phyloP scores from a whole-genome alignment of 352 stramenopile species.

The Peronospora farinosa region DNA sequence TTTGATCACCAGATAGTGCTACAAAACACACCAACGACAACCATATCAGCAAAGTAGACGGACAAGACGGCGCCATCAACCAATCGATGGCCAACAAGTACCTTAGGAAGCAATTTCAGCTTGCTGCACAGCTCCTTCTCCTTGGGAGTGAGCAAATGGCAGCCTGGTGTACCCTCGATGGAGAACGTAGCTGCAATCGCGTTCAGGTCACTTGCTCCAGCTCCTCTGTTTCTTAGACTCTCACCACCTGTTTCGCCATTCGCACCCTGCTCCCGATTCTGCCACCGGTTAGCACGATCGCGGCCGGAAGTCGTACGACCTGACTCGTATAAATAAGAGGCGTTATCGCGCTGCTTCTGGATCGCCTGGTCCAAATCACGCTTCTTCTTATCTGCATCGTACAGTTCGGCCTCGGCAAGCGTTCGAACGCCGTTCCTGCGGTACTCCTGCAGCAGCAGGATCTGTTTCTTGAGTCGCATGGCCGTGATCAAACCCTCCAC shows the following conservation, averaged over 20 bases:
- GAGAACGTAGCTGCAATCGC: constrained; percentile 48
- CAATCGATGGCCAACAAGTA: constrained; percentile 16
- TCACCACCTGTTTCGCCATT: constrained; percentile 24
- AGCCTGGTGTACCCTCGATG: constrained; percentile 77
- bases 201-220: constrained; percentile 16
- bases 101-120: constrained; percentile 87
- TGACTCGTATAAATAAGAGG: constrained; percentile 83
- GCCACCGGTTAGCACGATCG: constrained; percentile 66
- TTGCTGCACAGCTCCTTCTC: constrained; percentile 88
- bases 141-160: constrained; percentile 85
- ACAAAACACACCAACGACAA: constrained; percentile 7
- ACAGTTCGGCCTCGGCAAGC: constrained; percentile 91
- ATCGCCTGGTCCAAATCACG: constrained; percentile 87
- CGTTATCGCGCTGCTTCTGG: constrained; percentile 82
- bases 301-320: constrained; percentile 44
- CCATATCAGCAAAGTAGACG: constrained; percentile 5
- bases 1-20: constrained; percentile 94
- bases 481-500: constrained; percentile 85
- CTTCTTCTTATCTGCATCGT: constrained; percentile 92
- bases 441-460: constrained; percentile 94
- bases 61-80: background rate
- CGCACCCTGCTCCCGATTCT: constrained; percentile 46
- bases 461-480: constrained; percentile 93
- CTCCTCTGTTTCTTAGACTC: constrained; percentile 29
- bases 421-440: constrained; percentile 91